A percentile compares a stretch with the other conserved stretches of the same genome.
Conservation (phyloP, 2,329 filamentous ascomycete species). For the Venturia pyrina region DNA sequence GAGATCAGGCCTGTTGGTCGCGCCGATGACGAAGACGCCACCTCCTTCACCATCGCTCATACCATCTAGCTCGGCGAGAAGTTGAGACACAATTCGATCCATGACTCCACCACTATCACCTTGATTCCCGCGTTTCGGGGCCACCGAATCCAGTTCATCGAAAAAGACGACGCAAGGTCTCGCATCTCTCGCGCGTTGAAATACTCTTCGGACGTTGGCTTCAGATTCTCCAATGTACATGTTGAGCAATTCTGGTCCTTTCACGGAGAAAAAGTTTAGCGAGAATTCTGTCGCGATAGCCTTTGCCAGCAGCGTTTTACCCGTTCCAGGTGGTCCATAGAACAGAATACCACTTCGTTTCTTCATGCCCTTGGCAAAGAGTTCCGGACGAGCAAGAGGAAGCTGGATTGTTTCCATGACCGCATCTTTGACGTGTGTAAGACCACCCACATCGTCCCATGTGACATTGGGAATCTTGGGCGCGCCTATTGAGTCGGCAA, state of each 20-base stretch:
- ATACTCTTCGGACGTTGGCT: conserved; percentile 80
- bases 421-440: conserved; percentile 92
- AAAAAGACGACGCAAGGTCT: conserved; percentile 88
- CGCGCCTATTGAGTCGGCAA: conserved; percentile 91
- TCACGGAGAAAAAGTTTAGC: conserved; percentile 89
- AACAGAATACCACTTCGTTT: conserved; percentile 90
- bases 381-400: conserved; percentile 78
- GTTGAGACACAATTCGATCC: conserved; percentile 92
- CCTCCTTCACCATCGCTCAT: conserved; percentile 86
- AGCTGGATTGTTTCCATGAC: conserved; percentile 94
- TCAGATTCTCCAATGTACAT: conserved; percentile 97
- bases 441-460: conserved; percentile 91
- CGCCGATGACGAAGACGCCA: conserved; percentile 92
- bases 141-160: conserved; percentile 85
- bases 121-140: conserved; percentile 92
- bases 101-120: conserved; percentile 96
- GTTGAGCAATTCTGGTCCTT: conserved; percentile 82
- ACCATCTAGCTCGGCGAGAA: conserved; percentile 89
- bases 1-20: conserved; percentile 88
- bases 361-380: conserved; percentile 97
- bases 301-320: conserved; percentile 86
- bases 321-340: conserved; percentile 83
- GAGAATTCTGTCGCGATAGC: conserved; percentile 90
- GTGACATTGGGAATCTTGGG: conserved; percentile 96
- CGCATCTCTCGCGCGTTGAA: conserved; percentile 77